A percentile compares a stretch with the other conserved stretches of the same genome.
Evolutionary conservation across 116 monocot genomes (phyloP).

Genomic region (Zostera marina): DNA sequence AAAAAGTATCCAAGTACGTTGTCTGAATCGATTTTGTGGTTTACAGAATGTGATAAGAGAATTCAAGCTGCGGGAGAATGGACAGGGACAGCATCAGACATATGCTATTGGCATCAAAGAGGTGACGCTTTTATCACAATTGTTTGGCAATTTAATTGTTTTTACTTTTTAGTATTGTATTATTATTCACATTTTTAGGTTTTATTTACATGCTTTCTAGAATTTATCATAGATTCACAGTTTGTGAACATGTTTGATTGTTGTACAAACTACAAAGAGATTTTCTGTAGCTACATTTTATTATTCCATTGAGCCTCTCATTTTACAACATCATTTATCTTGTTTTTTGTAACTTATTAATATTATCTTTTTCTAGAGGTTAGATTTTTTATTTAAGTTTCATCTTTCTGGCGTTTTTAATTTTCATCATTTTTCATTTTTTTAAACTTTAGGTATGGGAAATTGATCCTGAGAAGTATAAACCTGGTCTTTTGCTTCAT

Average conservation of each 20-base stretch:
- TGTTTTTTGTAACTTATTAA: no score
- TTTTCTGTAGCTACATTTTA: no score
- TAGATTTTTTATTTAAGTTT: no score
- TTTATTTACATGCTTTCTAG: not conserved
- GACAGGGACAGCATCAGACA: constrained; percentile 78
- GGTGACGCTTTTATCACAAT: constrained; percentile 20
- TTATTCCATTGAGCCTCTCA: no score
- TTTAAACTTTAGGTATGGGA: constrained; percentile 68
- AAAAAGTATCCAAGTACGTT: no score
- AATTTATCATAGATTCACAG: not conserved
- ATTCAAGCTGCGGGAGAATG: constrained; percentile 60
- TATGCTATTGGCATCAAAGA: constrained; percentile 98
- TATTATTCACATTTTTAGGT: no score
- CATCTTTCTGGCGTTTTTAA: no score
- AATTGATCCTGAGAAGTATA: constrained; percentile 59
- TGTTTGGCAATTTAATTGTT: not conserved
- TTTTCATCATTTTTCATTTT: not conserved
- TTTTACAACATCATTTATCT: no score
- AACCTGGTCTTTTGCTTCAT: constrained; percentile 78
- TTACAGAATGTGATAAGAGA: constrained; percentile 74
- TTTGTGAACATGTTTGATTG: not conserved
- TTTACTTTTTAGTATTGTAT: not conserved
- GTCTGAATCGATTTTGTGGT: not conserved
- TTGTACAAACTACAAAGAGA: not conserved
- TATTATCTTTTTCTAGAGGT: no score